Base-by-base conservation (phyloP, 2,329 filamentous ascomycete genomes). In the Lomentospora prolificans region DNA sequence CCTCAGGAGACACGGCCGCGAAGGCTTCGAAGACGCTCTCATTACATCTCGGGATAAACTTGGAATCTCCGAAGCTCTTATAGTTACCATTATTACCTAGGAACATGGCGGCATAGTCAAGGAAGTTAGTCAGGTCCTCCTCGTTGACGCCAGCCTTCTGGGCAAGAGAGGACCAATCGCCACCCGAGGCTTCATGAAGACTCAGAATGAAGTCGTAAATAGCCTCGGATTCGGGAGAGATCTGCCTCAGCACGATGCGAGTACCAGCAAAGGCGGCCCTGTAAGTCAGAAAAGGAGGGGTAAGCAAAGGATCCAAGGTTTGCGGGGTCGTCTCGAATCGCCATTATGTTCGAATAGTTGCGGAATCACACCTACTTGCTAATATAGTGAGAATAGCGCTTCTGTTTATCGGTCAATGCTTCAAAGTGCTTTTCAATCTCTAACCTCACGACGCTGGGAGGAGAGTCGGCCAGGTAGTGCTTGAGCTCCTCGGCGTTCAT, bases 351-450 rank as follows among this genome's bases (percentile, higher is more conserved):
- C 17, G 53, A 22, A 46, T 50, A 55, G 36, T 50, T 19, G 12
- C 57, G 10, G 14, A 48, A 24, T n/a, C n/a, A 19, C 24, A 60
- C 75, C 63, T 77, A 89, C 86, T 80, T 82, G 80, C 85, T 89
- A 67, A 95, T 89, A 67, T 86, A 90, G 72, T 96, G 91, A 60
- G 91, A 88, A 77, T 96, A 96, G 66, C 87, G 85, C 75, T 92
- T 90, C 74, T 95, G 83, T 67, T 87, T 77, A 64, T 88, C 81
- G 55, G 73, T 79, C 59, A 94, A 71, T 33, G 84, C 82, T 56
- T 92, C 87, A 64, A 97, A 99, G 72, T 97, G 92, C 67, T 90
- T 88, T 73, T 90, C 90, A 69, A 97, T 94, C 69, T 90, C 86
- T 52, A 99, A 81, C 51, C 86, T 84, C 58, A 96, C 92, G 57